Evolutionary conservation across 2,329 filamentous ascomycete genomes (phyloP), one percentile per base, ranked within the genome.

Genomic region (Alternaria rosae): DNA sequence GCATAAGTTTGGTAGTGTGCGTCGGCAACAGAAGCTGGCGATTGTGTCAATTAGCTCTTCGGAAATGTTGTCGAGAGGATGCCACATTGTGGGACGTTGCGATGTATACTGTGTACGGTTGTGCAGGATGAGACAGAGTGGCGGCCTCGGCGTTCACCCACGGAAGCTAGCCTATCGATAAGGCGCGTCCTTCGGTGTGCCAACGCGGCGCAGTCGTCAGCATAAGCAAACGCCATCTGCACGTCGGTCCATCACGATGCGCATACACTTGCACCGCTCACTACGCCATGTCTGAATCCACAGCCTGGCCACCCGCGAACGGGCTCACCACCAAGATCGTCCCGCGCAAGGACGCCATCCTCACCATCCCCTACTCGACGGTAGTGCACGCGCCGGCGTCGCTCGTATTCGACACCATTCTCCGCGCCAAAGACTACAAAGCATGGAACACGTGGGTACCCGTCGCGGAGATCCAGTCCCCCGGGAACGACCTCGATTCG

Each of bases 361-460:
- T 66, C 13, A 32, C 45, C 32, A 10, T 64, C 3, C 21, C 60
- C 17, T 52, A 63, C 56, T 59, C 66, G 3, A 61, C 57, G 12
- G 20, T 13, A 21, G 57, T 68, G 11, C 52, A 30, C 13, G 70
- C 70, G 8, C 69, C 70, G 2, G 70, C 70, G 12, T 43, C 64
- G 7, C 61, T 66, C n/a, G 62, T 72, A 25, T 70, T 72, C 26
- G 55, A 64, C 11, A 56, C 65, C 8, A 17, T 72, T n/a, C 52
- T 71, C 4, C 61, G 62, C 50, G 57, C 57, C 3, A 60, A 62
- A 4, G 60, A 67, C 12, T 72, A 71, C n/a, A 26, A 59, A 4
- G 30, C 59, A 12, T 72, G 70, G 70, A 70, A 68, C 41, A 69
- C 68, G 0, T 71, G 69, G 54, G 63, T 72, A 11, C 70, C 68